Conservation (phyloP, 257 asterid species). For the Solanum piurae region DNA sequence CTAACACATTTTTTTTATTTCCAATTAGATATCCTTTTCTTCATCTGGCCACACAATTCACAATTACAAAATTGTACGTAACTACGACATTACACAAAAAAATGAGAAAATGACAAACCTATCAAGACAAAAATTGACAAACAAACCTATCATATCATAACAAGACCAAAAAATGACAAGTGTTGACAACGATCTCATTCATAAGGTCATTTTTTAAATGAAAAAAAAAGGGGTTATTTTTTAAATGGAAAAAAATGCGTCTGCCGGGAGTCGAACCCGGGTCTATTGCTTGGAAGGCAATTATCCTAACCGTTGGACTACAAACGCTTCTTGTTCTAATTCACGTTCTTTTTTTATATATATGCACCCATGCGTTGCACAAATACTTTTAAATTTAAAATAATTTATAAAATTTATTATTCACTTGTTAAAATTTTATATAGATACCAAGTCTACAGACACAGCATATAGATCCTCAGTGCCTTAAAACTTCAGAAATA, state of each 20-base stretch:
- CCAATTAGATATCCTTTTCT: not conserved
- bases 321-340: not conserved
- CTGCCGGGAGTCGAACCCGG: conserved; percentile 99
- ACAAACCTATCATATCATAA: not conserved
- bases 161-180: not conserved
- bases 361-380: too few species aligned
- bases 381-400: too few species aligned
- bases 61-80: not conserved
- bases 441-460: not conserved
- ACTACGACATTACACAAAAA: not conserved
- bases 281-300: conserved; percentile 99
- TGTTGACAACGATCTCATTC: not conserved
- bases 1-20: not conserved
- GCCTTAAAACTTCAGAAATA: not conserved
- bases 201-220: too few species aligned
- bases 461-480: not conserved
- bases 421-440: too few species aligned
- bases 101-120: not conserved
- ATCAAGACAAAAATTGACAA: not conserved
- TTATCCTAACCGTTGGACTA: conserved; percentile 47
- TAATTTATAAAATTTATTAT: too few species aligned
- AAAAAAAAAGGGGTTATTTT: too few species aligned
- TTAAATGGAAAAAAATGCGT: conserved; percentile 20
- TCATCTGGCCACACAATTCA: not conserved
- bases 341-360: too few species aligned